Conservation (phyloP, 345 rosid species). For the Euclidium syriacum region DNA sequence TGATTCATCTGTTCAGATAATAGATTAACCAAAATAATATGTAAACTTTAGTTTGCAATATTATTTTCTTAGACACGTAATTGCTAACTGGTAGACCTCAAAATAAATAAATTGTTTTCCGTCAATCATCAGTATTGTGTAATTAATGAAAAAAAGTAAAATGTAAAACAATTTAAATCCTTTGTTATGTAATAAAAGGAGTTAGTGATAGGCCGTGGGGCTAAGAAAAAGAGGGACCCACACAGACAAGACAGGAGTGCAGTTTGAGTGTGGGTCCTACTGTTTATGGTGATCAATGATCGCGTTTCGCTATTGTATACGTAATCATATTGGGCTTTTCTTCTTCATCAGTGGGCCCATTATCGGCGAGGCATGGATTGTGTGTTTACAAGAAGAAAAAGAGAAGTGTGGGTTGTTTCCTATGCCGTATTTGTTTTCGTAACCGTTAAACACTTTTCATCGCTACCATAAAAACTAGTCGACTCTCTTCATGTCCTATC, state of each 20-base stretch:
- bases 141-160: too few species aligned
- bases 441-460: background rate
- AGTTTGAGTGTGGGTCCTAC: slow-evolving; percentile 4
- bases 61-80: background rate
- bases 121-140: background rate
- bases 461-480: too few species aligned
- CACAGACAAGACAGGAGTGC: slow-evolving; percentile 13
- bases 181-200: too few species aligned
- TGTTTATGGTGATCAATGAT: background rate
- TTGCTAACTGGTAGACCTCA: background rate
- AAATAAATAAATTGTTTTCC: background rate
- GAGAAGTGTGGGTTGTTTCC: background rate
- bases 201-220: background rate
- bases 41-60: background rate
- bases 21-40: background rate
- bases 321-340: slow-evolving; percentile 21
- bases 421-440: background rate
- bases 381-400: background rate
- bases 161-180: too few species aligned
- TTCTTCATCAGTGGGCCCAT: slow-evolving; percentile 5
- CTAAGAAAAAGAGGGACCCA: background rate
- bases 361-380: background rate
- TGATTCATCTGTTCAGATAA: too few species aligned
- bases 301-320: background rate
- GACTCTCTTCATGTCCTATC: too few species aligned